Conservation (phyloP, 805 yeast genomes). For the Kuraishia hungarica region DNA sequence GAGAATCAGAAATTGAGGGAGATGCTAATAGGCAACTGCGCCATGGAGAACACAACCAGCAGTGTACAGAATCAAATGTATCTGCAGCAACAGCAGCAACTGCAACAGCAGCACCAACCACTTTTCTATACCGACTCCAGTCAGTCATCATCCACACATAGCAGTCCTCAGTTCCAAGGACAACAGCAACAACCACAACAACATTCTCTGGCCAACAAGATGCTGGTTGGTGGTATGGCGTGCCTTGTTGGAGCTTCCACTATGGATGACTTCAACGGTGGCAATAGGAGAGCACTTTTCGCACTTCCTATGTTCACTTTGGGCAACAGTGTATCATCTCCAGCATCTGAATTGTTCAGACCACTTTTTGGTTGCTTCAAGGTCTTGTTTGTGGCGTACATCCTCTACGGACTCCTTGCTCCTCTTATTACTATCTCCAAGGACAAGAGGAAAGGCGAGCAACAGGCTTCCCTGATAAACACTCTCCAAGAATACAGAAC, state of each 20-base stretch:
- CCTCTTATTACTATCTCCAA: neutral
- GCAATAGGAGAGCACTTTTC: constrained; percentile 17
- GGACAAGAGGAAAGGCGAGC: neutral
- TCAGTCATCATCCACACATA: constrained; percentile 10
- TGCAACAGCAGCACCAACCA: constrained; percentile 5
- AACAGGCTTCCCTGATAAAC: neutral
- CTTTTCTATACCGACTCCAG: constrained; percentile 17
- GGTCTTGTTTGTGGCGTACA: constrained; percentile 12
- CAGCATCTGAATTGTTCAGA: constrained; percentile 11
- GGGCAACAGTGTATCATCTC: constrained; percentile 11
- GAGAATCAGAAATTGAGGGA: constrained; percentile 35
- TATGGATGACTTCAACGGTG: constrained; percentile 34
- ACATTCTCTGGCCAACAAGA: constrained; percentile 30
- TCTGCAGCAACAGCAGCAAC: constrained; percentile 10
- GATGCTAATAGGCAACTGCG: neutral
- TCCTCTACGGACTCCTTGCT: constrained; percentile 8
- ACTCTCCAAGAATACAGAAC: neutral
- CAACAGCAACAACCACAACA: constrained; percentile 7
- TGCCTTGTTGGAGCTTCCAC: constrained; percentile 55
- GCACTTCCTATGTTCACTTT: constrained; percentile 21
- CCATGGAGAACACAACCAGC: neutral
- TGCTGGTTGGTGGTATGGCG: constrained; percentile 57
- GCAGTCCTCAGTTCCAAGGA: constrained; percentile 1
- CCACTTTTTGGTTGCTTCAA: constrained; percentile 21
- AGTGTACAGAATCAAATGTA: constrained; percentile 3